These are phyloP conservation scores for Barbarea vulgaris DNA, from an alignment of 345 rosid genomes.

Conservation along the genomic window DNA sequence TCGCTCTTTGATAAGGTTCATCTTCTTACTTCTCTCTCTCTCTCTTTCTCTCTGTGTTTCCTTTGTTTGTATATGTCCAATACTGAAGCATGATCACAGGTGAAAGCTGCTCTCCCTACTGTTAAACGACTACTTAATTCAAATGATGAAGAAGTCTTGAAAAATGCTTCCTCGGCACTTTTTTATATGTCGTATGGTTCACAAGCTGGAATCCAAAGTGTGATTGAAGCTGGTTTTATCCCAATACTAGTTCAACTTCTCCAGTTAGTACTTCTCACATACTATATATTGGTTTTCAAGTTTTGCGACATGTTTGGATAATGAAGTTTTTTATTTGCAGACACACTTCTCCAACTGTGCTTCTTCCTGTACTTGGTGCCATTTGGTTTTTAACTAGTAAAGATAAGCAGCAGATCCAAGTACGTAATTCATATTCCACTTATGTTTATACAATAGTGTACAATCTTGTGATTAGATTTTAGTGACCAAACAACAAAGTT, in stretches of 20 bases:
- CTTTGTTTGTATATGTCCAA: too few species aligned
- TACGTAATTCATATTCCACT: background rate
- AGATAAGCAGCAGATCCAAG: background rate
- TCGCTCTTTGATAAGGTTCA: too few species aligned
- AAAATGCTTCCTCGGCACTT: background rate
- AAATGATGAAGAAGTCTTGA: background rate
- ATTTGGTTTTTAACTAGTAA: background rate
- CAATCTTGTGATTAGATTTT: background rate
- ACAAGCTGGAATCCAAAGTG: too few species aligned
- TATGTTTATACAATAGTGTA: background rate
- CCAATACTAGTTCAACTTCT: too few species aligned
- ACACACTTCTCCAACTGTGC: background rate
- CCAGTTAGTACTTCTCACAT: too few species aligned
- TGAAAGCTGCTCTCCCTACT: background rate
- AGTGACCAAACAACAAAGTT: background rate
- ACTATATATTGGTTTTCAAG: too few species aligned
- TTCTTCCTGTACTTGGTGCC: background rate
- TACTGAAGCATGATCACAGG: background rate
- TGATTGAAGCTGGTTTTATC: too few species aligned
- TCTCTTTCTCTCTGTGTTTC: too few species aligned
- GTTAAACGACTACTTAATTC: background rate
- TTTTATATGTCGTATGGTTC: background rate
- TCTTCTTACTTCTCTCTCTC: too few species aligned
- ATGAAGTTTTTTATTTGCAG: background rate
- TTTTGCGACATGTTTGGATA: too few species aligned